Base-by-base conservation (phyloP, 2,329 filamentous ascomycete genomes). In the Stachybotrys chartarum region DNA sequence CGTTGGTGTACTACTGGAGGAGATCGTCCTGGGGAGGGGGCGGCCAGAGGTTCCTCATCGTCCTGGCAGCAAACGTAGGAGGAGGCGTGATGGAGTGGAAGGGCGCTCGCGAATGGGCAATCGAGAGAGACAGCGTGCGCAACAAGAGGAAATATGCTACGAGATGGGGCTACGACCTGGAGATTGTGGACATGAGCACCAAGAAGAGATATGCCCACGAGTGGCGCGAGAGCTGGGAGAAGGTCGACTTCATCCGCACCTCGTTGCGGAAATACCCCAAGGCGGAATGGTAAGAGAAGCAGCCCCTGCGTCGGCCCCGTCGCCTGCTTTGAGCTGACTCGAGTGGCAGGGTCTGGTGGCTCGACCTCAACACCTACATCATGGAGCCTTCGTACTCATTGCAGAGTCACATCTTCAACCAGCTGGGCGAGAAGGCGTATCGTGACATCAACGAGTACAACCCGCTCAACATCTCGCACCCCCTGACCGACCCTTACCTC, bases 21-120 rank as follows among this genome's bases (percentile, higher is more conserved):
- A 81, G 89, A 73, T 80, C 87, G 50, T 75, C 85, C 42, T 81
- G 81, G 72, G 78, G 95, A 4, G 92, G 93, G 52, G 90, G 90
- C 51, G 94, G 94, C 18, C 86, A 87, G 67, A 97, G 96, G 66
- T 92, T 88, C 67, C 94, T 99, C 60, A 88, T 99, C 54, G 91
- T 99, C 59, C 78, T 97, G 18, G 92, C 89, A 30, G 92, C 94
- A 55, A 99, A 99, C 67, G 83, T 96, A 60, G 94, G 94, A 51
- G 94, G 94, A 57, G 94, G 94, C 64, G 94, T 99, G 7, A 97
- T 97, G 91, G 93, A 97, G 68, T 97, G 91, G 93, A 99, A 99
- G 72, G 93, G 93, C 0, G 89, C 93, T 18, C 84, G 92, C 58
- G 94, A 99, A 75, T 99, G 94, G 94, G 94, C 94, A 1, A 96